phyloP scores from a whole-genome alignment of 768 basidiomycete species.

The Boletus huronensis region DNA sequence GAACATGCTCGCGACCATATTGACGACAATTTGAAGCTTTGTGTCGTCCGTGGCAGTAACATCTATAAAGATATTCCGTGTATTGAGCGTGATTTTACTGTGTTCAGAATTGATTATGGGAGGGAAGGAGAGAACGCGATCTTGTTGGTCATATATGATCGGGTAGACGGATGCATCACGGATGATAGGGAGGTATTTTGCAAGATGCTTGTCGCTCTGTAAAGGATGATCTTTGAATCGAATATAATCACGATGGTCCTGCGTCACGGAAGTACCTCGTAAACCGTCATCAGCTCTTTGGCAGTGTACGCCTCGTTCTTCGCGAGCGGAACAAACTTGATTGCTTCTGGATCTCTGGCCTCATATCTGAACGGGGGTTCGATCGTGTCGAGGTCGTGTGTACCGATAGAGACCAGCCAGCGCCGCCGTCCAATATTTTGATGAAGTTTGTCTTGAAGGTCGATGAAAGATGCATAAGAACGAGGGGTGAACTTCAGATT shows the following conservation, averaged over 20 bases:
- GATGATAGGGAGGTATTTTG: conserved; percentile 87
- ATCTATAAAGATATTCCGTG: conserved; percentile 93
- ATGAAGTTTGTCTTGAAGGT: conserved; percentile 98
- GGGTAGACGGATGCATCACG: conserved; percentile 95
- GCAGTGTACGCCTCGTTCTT: conserved; percentile 79
- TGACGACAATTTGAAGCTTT: conserved; percentile 92
- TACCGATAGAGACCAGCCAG: conserved; percentile 93
- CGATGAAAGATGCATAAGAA: conserved; percentile 96
- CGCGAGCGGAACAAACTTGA: conserved; percentile 87
- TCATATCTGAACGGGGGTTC: conserved; percentile 85
- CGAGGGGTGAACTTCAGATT: conserved; percentile 83
- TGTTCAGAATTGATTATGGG: conserved; percentile 98
- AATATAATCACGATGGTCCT: background rate
- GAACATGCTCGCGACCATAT: conserved; percentile 97
- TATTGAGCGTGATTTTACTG: conserved; percentile 94
- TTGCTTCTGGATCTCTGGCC: conserved; percentile 76
- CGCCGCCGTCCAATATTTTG: conserved; percentile 90
- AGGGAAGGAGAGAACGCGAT: conserved; percentile 91
- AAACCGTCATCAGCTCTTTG: conserved; percentile 88
- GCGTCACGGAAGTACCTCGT: conserved; percentile 62
- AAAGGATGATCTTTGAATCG: background rate
- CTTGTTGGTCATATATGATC: conserved; percentile 90
- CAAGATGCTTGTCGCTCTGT: conserved; percentile 89
- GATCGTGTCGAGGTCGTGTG: conserved; percentile 92
- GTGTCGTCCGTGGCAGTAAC: conserved; percentile 96